A percentile compares a stretch with the other conserved stretches of the same genome.
Conservation (phyloP, 2,329 filamentous ascomycete genomes). For the Alternaria postmessia region DNA sequence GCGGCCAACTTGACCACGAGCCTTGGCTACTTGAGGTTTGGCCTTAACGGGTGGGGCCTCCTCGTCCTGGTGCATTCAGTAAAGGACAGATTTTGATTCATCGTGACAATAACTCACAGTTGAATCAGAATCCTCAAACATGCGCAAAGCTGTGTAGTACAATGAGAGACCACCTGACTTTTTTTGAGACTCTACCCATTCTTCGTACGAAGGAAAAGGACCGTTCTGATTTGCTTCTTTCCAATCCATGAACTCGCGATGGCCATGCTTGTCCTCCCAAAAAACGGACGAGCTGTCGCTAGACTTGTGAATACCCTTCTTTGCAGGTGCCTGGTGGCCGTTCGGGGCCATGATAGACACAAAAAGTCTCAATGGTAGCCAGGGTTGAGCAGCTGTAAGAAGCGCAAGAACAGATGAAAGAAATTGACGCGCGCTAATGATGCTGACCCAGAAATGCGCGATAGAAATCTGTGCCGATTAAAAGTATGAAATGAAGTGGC, state of each 20-base stretch:
- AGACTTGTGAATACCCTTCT: constrained; percentile 13
- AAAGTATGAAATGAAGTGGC: constrained; percentile 19
- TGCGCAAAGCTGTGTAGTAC: constrained; percentile 39
- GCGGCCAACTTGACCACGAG: constrained; percentile 31
- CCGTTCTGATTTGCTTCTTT: constrained; percentile 28
- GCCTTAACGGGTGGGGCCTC: constrained; percentile 24
- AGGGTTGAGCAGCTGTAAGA: constrained; percentile 15
- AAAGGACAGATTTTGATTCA: constrained; percentile 3
- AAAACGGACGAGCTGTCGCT: constrained; percentile 19
- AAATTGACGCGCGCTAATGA: constrained; percentile 19
- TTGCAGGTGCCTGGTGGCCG: constrained; percentile 20
- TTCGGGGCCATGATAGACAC: constrained; percentile 30
- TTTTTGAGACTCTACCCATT: constrained; percentile 37
- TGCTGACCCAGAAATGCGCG: constrained; percentile 18
- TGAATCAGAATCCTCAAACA: constrained; percentile 40
- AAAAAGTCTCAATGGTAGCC: constrained; percentile 17
- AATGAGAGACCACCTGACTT: constrained; percentile 40
- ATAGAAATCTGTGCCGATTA: constrained; percentile 13
- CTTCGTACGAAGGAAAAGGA: constrained; percentile 40
- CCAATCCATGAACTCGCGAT: constrained; percentile 38
- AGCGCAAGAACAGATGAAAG: constrained; percentile 11
- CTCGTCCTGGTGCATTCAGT: constrained; percentile 40
- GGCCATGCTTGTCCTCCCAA: constrained; percentile 35
- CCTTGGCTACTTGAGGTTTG: constrained; percentile 28
- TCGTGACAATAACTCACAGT: constrained; percentile 32